These are phyloP conservation scores for Ophiosphaerella korrae DNA, from an alignment of 2,329 filamentous ascomycete genomes.

Conservation along the genomic window DNA sequence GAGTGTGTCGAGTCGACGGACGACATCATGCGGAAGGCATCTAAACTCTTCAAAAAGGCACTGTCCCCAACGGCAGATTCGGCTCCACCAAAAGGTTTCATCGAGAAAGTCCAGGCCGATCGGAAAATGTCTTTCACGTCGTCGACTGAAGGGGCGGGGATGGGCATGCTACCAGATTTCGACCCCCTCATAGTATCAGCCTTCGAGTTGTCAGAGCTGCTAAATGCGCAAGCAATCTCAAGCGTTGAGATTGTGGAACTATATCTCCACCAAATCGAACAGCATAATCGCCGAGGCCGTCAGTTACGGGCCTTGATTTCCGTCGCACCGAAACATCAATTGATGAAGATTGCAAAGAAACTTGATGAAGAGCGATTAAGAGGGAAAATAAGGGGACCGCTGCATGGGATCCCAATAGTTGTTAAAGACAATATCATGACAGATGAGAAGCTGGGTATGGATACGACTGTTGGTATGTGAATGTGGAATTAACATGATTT, in stretches of 20 bases:
- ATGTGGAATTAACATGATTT: neutral
- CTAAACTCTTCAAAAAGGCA: slow-evolving; percentile 34
- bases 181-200: slow-evolving; percentile 40
- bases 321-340: slow-evolving; percentile 44
- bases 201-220: slow-evolving; percentile 38
- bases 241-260: slow-evolving; percentile 44
- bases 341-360: slow-evolving; percentile 44
- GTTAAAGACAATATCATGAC: slow-evolving; percentile 52
- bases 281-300: slow-evolving; percentile 43
- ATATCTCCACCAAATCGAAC: slow-evolving; percentile 42
- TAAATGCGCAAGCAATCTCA: slow-evolving; percentile 35
- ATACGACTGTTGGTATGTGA: slow-evolving; percentile 47
- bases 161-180: slow-evolving; percentile 33
- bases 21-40: slow-evolving; percentile 28
- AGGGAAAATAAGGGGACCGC: slow-evolving; percentile 42
- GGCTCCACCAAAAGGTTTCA: slow-evolving; percentile 20
- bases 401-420: slow-evolving; percentile 53
- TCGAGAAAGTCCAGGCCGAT: slow-evolving; percentile 21
- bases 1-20: slow-evolving; percentile 1
- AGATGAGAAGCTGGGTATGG: slow-evolving; percentile 45
- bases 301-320: slow-evolving; percentile 47
- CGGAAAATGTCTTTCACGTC: slow-evolving; percentile 38
- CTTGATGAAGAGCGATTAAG: slow-evolving; percentile 48
- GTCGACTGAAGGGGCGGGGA: slow-evolving; percentile 20
- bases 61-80: slow-evolving; percentile 34